These are phyloP conservation scores for Daldinia caldariorum DNA, from an alignment of 495 filamentous ascomycete species.

Conservation along the genomic window DNA sequence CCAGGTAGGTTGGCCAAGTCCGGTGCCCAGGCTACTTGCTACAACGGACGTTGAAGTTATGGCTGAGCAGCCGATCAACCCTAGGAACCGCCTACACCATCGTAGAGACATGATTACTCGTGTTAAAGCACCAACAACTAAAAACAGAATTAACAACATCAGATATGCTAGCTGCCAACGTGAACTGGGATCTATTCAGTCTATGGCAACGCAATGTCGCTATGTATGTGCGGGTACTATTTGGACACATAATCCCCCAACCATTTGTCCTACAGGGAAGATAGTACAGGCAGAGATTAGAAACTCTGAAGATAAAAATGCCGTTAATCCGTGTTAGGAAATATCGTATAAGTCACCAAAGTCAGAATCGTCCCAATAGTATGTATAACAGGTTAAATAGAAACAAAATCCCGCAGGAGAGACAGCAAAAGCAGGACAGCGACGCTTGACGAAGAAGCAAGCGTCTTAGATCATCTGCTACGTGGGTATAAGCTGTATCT, in stretches of 20 bases:
- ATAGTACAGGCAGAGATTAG: slow-evolving; percentile 28
- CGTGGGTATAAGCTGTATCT: slow-evolving; percentile 41
- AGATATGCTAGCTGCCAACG: not conserved
- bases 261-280: slow-evolving; percentile 21
- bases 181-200: slow-evolving; percentile 28
- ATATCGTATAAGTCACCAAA: slow-evolving; percentile 19
- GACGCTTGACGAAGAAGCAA: slow-evolving; percentile 8
- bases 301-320: slow-evolving; percentile 27
- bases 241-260: slow-evolving; percentile 36
- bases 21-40: too few species aligned
- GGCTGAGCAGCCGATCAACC: not conserved
- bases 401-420: slow-evolving; percentile 27
- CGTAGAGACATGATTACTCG: not conserved
- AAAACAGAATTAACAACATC: not conserved
- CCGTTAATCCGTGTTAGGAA: slow-evolving; percentile 23
- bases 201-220: slow-evolving; percentile 24
- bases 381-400: slow-evolving; percentile 23
- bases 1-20: too few species aligned
- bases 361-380: slow-evolving; percentile 23
- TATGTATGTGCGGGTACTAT: slow-evolving; percentile 36
- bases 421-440: slow-evolving; percentile 29
- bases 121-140: not conserved
- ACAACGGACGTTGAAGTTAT: too few species aligned
- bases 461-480: slow-evolving; percentile 19
- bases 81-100: not conserved